Evolutionary conservation across 768 basidiomycete species (phyloP).

Genomic region (Phaeotremella fagi): DNA sequence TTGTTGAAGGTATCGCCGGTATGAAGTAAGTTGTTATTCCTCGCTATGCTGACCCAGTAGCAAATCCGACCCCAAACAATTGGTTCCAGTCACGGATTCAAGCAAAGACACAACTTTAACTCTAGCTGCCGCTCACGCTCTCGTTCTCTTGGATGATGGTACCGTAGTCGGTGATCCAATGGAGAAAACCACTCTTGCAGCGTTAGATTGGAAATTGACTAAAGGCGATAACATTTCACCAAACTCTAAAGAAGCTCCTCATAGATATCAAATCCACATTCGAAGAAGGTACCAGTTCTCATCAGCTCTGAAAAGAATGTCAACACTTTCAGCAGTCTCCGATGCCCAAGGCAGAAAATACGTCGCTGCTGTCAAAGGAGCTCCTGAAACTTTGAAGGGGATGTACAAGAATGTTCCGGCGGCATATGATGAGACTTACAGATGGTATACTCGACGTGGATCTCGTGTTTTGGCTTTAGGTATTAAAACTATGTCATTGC

Average conservation of each 20-base stretch:
- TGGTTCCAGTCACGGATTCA: constrained; percentile 74
- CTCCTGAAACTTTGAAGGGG: constrained; percentile 88
- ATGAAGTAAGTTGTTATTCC: constrained; percentile 63
- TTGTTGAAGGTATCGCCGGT: constrained; percentile 88
- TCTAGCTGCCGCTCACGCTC: constrained; percentile 88
- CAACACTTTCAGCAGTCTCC: constrained; percentile 61
- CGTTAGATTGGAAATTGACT: constrained; percentile 76
- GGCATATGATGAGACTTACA: constrained; percentile 88
- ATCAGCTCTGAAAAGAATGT: constrained; percentile 95
- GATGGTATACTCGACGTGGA: constrained; percentile 87
- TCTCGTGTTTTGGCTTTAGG: constrained; percentile 90
- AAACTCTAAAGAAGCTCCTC: constrained; percentile 52
- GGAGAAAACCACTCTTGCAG: constrained; percentile 93
- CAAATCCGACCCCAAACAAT: constrained; percentile 57
- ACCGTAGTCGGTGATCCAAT: constrained; percentile 95
- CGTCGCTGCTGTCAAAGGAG: constrained; percentile 75
- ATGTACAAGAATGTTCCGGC: constrained; percentile 74
- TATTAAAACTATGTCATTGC: constrained; percentile 75
- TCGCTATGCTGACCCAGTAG: constrained; percentile 49
- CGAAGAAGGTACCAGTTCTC: constrained; percentile 96
- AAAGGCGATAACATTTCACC: constrained; percentile 69
- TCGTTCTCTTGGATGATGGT: constrained; percentile 90
- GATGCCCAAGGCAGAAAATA: constrained; percentile 34
- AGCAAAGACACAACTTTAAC: constrained; percentile 73
- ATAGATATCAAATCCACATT: constrained; percentile 58